Conservation (phyloP, 2,329 filamentous ascomycete species). For the Penicillium sp. region DNA sequence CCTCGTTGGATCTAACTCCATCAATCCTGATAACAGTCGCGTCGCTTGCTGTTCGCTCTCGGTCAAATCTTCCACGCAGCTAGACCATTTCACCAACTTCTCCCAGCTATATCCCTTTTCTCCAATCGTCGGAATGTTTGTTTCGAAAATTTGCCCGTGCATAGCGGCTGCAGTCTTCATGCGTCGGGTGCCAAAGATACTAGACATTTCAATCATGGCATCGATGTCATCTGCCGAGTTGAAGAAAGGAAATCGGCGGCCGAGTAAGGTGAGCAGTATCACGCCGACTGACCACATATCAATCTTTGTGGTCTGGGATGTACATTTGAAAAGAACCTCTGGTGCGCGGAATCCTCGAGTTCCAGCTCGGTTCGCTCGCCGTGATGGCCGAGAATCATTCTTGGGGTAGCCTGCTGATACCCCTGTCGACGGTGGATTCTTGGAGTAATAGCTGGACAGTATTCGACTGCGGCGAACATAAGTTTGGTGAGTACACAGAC, state of each 20-base stretch:
- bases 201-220: constrained; percentile 94
- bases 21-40: constrained; percentile 41
- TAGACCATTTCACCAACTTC: constrained; percentile 95
- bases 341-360: constrained; percentile 94
- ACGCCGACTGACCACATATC: constrained; percentile 97
- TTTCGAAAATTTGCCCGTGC: constrained; percentile 90
- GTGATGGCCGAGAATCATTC: constrained; percentile 79
- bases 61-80: constrained; percentile 64
- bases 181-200: constrained; percentile 79
- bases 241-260: constrained; percentile 93
- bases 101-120: constrained; percentile 81
- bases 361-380: constrained; percentile 88
- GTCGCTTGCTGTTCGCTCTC: constrained; percentile 48
- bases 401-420: constrained; percentile 73
- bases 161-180: constrained; percentile 81
- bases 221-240: constrained; percentile 98
- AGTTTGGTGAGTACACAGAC: constrained; percentile 69
- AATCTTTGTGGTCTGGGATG: constrained; percentile 86
- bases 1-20: constrained; percentile 46
- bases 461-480: constrained; percentile 59
- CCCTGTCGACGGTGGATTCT: constrained; percentile 44
- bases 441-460: constrained; percentile 59
- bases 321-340: constrained; percentile 96
- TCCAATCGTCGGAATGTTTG: constrained; percentile 85
- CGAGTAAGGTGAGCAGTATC: constrained; percentile 92